phyloP scores from a whole-genome alignment of 148 eudicot species.

The Vaccinium corymbosum region DNA sequence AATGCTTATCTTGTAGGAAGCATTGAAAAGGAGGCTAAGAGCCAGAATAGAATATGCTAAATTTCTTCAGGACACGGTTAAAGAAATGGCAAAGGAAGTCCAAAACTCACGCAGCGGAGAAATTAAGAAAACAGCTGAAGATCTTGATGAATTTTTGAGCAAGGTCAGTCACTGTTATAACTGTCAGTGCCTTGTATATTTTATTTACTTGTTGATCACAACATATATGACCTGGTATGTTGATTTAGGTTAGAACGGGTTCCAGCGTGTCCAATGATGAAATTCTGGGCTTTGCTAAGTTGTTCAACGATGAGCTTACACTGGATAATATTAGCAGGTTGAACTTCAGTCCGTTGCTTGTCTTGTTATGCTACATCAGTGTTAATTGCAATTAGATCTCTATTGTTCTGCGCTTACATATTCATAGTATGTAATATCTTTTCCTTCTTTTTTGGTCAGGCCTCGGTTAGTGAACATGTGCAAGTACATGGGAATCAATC shows the following conservation, averaged over 20 bases:
- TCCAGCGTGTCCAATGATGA: slow-evolving; percentile 60
- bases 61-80: slow-evolving; percentile 89
- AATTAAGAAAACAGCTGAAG: slow-evolving; percentile 81
- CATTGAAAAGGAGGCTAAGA: slow-evolving; percentile 63
- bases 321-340: slow-evolving; percentile 85
- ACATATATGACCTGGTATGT: slow-evolving; percentile 9
- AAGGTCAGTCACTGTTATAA: slow-evolving; percentile 41
- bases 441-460: slow-evolving; percentile 33
- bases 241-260: slow-evolving; percentile 69
- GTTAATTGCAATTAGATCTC: background rate
- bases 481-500: slow-evolving; percentile 74
- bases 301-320: slow-evolving; percentile 83
- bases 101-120: slow-evolving; percentile 84
- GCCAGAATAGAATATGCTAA: slow-evolving; percentile 96
- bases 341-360: background rate
- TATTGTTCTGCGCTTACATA: background rate
- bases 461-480: slow-evolving; percentile 79
- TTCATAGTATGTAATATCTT: background rate
- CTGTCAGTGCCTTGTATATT: background rate
- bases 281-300: slow-evolving; percentile 73
- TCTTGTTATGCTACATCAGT: background rate
- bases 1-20: slow-evolving; percentile 49
- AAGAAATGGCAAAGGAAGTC: slow-evolving; percentile 94
- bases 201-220: background rate
- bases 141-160: slow-evolving; percentile 87